Evolutionary conservation across 1,139 yeast species (phyloP), one percentile per base, ranked within the genome.

Genomic region (Casaregolazyma suthepensis): DNA sequence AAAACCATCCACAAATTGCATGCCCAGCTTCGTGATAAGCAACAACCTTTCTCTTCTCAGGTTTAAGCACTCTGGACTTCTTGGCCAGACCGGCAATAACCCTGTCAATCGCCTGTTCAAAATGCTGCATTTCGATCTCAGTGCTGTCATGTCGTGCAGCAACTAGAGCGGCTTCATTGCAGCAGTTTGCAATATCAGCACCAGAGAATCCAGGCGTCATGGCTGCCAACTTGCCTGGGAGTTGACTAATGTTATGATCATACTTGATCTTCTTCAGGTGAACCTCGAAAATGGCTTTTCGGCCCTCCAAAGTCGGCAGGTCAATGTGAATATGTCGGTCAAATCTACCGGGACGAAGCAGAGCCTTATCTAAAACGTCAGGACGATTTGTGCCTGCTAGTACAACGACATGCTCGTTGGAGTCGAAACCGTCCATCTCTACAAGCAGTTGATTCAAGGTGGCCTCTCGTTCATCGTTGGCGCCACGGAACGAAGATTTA

Each of bases 11-110:
- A 72, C 98, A 91, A 56, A 93, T 83, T 3, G 99, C 99, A 71
- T 93, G 99, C 0, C 99, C 99, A 1, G 99, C 99, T 72, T 93
- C 99, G 68, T 93, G 99, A 67, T 88, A 94, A 0, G 99, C 99
- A 55, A 93, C 97, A 49, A 89, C 82, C 58, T 75, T 82, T 71
- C 89, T 87, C 71, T 93, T 97, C 56, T 87, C 93, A 5, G 86
- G 83, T 29, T 87, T 82, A 59, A 93, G 75, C 10, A 93, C 83
- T 64, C 87, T 83, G 3, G 94, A 81, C 69, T 91, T 91, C 75
- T 88, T 88, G 70, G 93, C 99, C 58, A 93, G 74, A 43, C 99
- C 99, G 7, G 96, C 98, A 74, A 91, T 89, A 40, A 91, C 97
- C 67, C 99, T 83, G 71, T 93, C 99, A 67, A 93, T 91, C 9